These are phyloP conservation scores for Rhypophila decipiens DNA, from an alignment of 495 filamentous ascomycete genomes.

Conservation along the genomic window DNA sequence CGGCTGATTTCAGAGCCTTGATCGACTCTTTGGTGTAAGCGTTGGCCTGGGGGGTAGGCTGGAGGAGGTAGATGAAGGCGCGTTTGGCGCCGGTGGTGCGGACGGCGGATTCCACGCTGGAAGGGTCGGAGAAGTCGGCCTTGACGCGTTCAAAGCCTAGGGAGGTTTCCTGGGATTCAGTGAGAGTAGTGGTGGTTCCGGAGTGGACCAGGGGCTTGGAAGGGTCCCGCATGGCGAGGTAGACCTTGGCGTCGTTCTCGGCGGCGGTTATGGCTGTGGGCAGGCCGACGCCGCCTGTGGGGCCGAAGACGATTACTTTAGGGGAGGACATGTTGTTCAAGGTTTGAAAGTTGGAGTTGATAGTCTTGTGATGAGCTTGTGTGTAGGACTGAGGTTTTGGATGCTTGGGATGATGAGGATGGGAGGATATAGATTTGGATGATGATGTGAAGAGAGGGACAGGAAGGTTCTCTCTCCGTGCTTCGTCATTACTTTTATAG, in stretches of 20 bases:
- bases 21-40: neutral
- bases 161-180: neutral
- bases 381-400: no score
- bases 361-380: no score
- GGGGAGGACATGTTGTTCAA: constrained; percentile 7
- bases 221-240: constrained; percentile 13
- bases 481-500: no score
- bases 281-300: constrained; percentile 15
- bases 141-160: constrained; percentile 12
- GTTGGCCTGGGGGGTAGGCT: constrained; percentile 1
- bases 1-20: constrained; percentile 12
- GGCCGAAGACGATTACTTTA: constrained; percentile 18
- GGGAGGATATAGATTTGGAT: no score
- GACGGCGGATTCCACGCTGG: constrained; percentile 7
- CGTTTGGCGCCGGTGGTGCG: constrained; percentile 9
- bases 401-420: no score
- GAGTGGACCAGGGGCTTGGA: constrained; percentile 8
- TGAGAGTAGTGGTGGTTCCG: no score
- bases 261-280: constrained; percentile 1
- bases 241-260: constrained; percentile 5
- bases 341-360: no score
- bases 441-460: no score
- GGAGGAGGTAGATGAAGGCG: constrained; percentile 14
- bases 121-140: constrained; percentile 12
- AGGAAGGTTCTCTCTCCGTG: no score